Conservation (phyloP, 176 grass and related monocot genomes). For the Oryza longistaminata region DNA sequence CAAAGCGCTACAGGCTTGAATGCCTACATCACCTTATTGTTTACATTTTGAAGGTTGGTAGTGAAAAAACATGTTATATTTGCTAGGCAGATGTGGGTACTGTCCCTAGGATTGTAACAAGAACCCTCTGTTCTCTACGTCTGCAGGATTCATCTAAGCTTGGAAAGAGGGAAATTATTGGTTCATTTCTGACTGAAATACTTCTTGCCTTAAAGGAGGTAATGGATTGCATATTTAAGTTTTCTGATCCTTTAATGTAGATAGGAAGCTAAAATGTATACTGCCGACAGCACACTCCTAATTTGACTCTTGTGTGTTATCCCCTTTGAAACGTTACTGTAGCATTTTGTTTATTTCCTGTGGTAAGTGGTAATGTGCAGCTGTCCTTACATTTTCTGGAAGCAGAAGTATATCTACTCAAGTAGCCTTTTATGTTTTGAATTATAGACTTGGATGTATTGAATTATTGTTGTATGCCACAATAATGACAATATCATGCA, state of each 20-base stretch:
- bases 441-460: neutral
- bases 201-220: conserved; percentile 91
- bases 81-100: conserved; percentile 4
- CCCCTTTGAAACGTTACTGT: conserved; percentile 3
- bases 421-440: conserved; percentile 24
- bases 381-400: neutral
- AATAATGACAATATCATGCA: neutral
- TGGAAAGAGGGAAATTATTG: conserved; percentile 74
- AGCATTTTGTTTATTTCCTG: neutral
- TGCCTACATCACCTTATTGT: conserved; percentile 86
- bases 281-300: neutral
- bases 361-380: neutral
- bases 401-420: neutral
- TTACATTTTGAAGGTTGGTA: conserved; percentile 73
- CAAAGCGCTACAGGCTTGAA: conserved; percentile 87
- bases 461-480: neutral
- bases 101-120: conserved; percentile 1
- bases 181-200: conserved; percentile 94
- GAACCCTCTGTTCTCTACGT: conserved; percentile 15
- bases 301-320: neutral
- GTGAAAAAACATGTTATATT: neutral
- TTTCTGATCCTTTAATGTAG: conserved; percentile 9
- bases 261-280: conserved; percentile 6
- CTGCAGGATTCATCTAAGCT: conserved; percentile 73
- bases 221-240: conserved; percentile 21